Evolutionary conservation across 169 alveolate genomes (phyloP).

Genomic region (Plasmodium berghei): DNA sequence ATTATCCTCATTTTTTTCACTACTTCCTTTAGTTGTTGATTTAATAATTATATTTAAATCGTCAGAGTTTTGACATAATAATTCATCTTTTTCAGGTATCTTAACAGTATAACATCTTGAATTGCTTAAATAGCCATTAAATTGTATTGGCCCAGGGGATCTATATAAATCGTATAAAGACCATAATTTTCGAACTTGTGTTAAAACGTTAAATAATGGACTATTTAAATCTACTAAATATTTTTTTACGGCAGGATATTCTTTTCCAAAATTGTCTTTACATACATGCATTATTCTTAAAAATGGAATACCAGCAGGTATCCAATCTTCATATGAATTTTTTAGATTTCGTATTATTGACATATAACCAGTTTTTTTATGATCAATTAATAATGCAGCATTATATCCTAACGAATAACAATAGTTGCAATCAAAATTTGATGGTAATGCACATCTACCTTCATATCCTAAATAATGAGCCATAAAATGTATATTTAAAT

Average conservation of each 20-base stretch:
- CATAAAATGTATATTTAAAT: conserved; percentile 80
- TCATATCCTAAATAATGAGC: conserved; percentile 98
- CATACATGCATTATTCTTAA: conserved; percentile 87
- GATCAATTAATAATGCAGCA: conserved; percentile 93
- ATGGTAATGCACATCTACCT: conserved; percentile 98
- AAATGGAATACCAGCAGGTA: conserved; percentile 92
- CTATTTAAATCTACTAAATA: conserved; percentile 95
- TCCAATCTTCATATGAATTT: conserved; percentile 90
- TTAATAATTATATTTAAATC: conserved; percentile 46
- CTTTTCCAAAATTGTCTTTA: conserved; percentile 76
- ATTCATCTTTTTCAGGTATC: conserved; percentile 44
- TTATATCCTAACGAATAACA: conserved; percentile 98
- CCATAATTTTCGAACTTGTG: conserved; percentile 94
- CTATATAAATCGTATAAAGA: conserved; percentile 92
- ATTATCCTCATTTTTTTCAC: neutral
- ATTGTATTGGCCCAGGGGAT: conserved; percentile 98
- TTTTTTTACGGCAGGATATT: conserved; percentile 91
- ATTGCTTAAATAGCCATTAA: conserved; percentile 88
- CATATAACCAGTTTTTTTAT: conserved; percentile 95
- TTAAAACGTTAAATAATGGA: conserved; percentile 92
- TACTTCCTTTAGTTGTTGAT: conserved; percentile 22
- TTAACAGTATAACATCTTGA: conserved; percentile 78
- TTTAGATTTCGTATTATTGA: conserved; percentile 91
- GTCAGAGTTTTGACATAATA: conserved; percentile 43
- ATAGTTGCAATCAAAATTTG: conserved; percentile 97